Percentiles rank a stretch among this genome's conserved stretches.
These are phyloP conservation scores for Calonectria naviculata DNA, from an alignment of 2,329 filamentous ascomycete genomes.

Conservation along the genomic window DNA sequence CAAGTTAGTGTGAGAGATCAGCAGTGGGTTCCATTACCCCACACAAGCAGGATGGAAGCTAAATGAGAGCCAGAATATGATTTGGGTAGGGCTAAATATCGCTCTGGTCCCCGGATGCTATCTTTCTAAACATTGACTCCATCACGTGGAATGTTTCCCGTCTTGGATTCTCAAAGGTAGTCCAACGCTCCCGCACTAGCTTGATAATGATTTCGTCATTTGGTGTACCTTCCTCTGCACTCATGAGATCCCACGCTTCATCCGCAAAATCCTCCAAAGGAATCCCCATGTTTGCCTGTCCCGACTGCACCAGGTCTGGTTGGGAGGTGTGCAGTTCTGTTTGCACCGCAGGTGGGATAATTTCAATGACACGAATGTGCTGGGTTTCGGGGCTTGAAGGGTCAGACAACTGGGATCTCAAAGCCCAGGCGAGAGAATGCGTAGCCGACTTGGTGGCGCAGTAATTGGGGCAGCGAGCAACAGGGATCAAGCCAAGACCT, in stretches of 20 bases:
- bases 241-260: conserved; percentile 19
- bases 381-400: conserved; percentile 20
- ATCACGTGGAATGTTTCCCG: not conserved
- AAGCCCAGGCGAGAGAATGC: conserved; percentile 25
- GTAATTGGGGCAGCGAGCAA: conserved; percentile 24
- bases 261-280: conserved; percentile 13
- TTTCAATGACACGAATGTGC: conserved; percentile 24
- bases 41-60: not conserved
- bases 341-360: conserved; percentile 30
- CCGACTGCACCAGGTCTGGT: not conserved
- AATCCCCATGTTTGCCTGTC: conserved; percentile 5
- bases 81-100: not conserved
- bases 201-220: conserved; percentile 10
- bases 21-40: not conserved
- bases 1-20: not conserved
- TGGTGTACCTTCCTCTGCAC: not conserved
- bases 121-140: conserved; percentile 12
- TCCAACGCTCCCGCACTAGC: not conserved
- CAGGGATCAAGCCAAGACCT: conserved; percentile 15
- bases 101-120: not conserved
- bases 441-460: conserved; percentile 28
- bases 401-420: conserved; percentile 4
- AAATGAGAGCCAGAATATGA: not conserved
- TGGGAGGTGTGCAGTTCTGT: conserved; percentile 20
- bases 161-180: not conserved